These are phyloP conservation scores for Mollisia scopiformis DNA, from an alignment of 2,329 filamentous ascomycete species.

Conservation along the genomic window DNA sequence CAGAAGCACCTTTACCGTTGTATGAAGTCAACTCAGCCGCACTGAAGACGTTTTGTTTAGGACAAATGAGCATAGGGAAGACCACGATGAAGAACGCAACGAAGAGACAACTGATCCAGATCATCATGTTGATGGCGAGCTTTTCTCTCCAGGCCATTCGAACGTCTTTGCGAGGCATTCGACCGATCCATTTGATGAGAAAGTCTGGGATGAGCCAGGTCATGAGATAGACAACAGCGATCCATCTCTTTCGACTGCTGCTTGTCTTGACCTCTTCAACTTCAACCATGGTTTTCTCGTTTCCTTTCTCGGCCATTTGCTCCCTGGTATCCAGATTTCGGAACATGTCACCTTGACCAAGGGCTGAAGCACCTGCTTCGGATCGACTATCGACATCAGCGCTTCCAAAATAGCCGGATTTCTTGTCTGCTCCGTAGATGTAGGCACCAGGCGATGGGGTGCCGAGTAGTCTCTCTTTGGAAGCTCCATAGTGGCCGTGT, in stretches of 20 bases:
- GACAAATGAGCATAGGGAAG: conserved; percentile 88
- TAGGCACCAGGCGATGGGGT: conserved; percentile 59
- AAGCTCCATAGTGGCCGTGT: conserved; percentile 57
- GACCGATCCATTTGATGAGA: conserved; percentile 72
- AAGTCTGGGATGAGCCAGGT: conserved; percentile 92
- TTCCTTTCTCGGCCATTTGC: conserved; percentile 93
- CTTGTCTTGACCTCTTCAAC: conserved; percentile 84
- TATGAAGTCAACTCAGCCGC: conserved; percentile 72
- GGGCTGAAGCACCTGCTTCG: conserved; percentile 88
- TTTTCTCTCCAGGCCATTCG: conserved; percentile 96
- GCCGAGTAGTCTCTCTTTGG: conserved; percentile 59
- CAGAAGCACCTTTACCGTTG: conserved; percentile 67
- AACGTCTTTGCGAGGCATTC: conserved; percentile 91
- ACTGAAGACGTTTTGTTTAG: conserved; percentile 86
- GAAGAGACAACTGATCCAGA: conserved; percentile 82
- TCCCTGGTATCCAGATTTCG: conserved; percentile 92
- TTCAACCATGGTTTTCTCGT: conserved; percentile 86
- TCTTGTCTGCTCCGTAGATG: conserved; percentile 74
- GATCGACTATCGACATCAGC: conserved; percentile 79
- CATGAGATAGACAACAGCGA: conserved; percentile 79
- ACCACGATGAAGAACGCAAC: conserved; percentile 88
- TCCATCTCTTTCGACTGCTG: conserved; percentile 84
- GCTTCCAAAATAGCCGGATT: conserved; percentile 77
- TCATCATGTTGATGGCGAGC: conserved; percentile 95
- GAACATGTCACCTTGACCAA: conserved; percentile 96